Evolutionary conservation across 768 basidiomycete genomes (phyloP).

Genomic region (Pisolithus orientalis): DNA sequence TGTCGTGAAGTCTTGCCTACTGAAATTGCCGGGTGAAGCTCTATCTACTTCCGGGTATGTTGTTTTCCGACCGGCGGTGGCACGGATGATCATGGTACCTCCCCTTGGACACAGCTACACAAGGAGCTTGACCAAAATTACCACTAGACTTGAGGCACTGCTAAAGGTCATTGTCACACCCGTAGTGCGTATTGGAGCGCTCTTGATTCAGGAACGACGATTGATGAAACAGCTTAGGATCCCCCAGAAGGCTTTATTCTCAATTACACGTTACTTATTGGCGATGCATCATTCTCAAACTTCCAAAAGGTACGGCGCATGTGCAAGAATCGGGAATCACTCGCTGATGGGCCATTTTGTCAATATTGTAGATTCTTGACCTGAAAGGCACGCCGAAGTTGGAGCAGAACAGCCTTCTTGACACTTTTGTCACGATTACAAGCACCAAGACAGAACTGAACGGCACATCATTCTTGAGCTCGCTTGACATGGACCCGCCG

Average conservation of each 20-base stretch:
- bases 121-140: constrained; percentile 74
- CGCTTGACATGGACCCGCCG: constrained; percentile 93
- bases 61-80: background rate
- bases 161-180: constrained; percentile 95
- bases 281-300: constrained; percentile 92
- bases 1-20: constrained; percentile 72
- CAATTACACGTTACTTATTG: constrained; percentile 91
- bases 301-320: constrained; percentile 83
- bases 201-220: background rate
- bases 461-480: constrained; percentile 86
- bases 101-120: constrained; percentile 53
- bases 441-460: constrained; percentile 88
- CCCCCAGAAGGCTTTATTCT: constrained; percentile 92
- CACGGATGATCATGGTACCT: constrained; percentile 8
- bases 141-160: constrained; percentile 79
- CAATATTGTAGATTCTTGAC: constrained; percentile 70
- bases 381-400: constrained; percentile 86
- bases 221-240: constrained; percentile 42
- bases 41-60: constrained; percentile 49
- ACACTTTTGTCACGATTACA: constrained; percentile 87
- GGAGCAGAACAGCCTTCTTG: constrained; percentile 85
- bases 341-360: background rate
- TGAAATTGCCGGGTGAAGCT: constrained; percentile 76
- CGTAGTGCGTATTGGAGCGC: constrained; percentile 46
- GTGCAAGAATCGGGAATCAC: constrained; percentile 2